A percentile compares a stretch with the other conserved stretches of the same genome.
Evolutionary conservation across 1,284 basidiomycete species (phyloP).

Genomic region (Rhodotorula sp.): DNA sequence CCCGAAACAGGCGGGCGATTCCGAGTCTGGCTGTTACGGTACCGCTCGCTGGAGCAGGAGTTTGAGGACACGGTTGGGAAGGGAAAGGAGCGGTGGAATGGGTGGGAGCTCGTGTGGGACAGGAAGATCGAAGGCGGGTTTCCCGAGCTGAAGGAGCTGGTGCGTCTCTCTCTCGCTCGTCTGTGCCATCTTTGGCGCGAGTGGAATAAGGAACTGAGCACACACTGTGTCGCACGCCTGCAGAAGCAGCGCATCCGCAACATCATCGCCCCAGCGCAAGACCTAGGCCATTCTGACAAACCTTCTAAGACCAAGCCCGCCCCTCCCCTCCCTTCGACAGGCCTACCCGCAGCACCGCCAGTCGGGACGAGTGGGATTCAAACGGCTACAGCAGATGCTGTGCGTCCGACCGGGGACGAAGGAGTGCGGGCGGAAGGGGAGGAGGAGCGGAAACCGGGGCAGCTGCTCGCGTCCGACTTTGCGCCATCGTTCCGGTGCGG

Average conservation of each 20-base stretch:
- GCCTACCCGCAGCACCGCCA: not conserved
- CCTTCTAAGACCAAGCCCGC: not conserved
- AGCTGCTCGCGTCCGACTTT: constrained; percentile 18
- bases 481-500: constrained; percentile 22
- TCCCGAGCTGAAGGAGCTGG: constrained; percentile 81
- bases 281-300: constrained; percentile 79
- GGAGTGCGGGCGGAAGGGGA: not conserved
- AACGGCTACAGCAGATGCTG: not conserved
- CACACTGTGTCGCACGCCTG: constrained; percentile 5
- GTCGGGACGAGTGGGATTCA: not conserved
- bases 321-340: not conserved
- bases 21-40: constrained; percentile 72
- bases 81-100: constrained; percentile 22
- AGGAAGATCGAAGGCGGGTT: constrained; percentile 74
- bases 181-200: not conserved
- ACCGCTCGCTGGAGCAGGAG: constrained; percentile 35
- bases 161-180: constrained; percentile 52
- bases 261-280: constrained; percentile 70
- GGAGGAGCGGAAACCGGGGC: not conserved
- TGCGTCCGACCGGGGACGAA: no score
- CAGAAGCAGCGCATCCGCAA: constrained; percentile 87
- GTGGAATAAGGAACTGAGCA: no score
- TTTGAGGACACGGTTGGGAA: constrained; percentile 50
- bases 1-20: constrained; percentile 85
- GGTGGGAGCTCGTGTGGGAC: constrained; percentile 51